Evolutionary conservation across 345 rosid species (phyloP), one percentile per base, ranked within the genome.

Genomic region (Boechera divaricarpa): DNA sequence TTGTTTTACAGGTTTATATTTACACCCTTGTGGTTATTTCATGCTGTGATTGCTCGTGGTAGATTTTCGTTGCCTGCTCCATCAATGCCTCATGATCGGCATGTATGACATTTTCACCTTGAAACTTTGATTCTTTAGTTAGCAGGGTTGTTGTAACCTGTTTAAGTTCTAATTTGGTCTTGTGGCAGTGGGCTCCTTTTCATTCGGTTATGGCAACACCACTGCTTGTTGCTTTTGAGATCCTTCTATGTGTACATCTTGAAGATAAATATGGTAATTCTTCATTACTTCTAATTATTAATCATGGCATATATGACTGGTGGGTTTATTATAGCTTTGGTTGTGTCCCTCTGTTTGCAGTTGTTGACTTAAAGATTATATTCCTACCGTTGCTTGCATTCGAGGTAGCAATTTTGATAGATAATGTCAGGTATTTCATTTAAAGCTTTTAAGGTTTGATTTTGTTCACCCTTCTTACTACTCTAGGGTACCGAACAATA

Each of bases 1-100:
- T 60, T 71, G 15, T 80, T 61, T 35, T 61, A 82, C 87, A 94
- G 98, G 98, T 67, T 78, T 69, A 62, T 87, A 72, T 91, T 90
- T 79, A 72, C 88, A 73, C 94, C 98, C 49, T 75, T 91, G 16
- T 90, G 91, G 97, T 47, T 91, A 53, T 94, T 94, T 86, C 98
- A 91, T 80, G 85, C 79, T n/a, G 91, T 86, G 29, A 88, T 84
- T 63, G 91, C 97, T 15, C 90, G 96, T 31, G 94, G 96, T 70
- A 86, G 96, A 82, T 91, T 94, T 86, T 94, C 98, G 7, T 72
- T 94, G 67, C 98, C 98, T 44, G 96, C 97, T 77, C 98, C 98
- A 78, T 72, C 90, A 69, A 63, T 83, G 88, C 97, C 98, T 82
- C 90, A 84, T 70, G 89, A 86, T 84, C 94, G 94, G 15, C 85